Evolutionary conservation across 805 yeast species (phyloP), one percentile per base, ranked within the genome.

Genomic region (Pichia rugopelliculosa): DNA sequence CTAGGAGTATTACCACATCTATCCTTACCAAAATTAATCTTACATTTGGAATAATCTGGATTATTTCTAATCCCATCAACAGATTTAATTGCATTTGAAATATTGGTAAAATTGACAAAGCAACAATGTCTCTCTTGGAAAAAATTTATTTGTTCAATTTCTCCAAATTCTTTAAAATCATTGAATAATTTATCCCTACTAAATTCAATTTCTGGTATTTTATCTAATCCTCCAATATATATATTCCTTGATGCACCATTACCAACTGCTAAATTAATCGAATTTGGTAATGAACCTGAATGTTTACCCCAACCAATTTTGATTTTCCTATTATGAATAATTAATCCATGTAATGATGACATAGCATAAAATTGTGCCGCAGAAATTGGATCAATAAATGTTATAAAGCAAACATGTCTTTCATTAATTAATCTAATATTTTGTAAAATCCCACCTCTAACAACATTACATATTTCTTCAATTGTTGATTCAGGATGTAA

Each of bases 231-330:
- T 23, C 97, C 98, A 56, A 91, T 76, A 65, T 93, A 91, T 41
- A 91, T 87, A 60, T 93, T 91, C 66, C 99, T 79, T 20, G 93
- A 81, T 0, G 97, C 98, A 37, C 98, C 98, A 53, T 87, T 84
- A 21, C 93, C 82, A 23, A 90, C 96, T 0, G 97, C 97, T 48
- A 86, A 70, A 8, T 90, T 84, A 49, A 91, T 75, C 3, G 95
- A 89, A 56, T 87, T 85, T 11, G 95, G 82, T 53, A 91, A 73
- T 1, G 96, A 89, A 11, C 98, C 98, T 6, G 95, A 82, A 62
- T 91, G 96, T 66, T 88, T 90, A 41, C 98, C 99, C 98, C 99
- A 91, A 20, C 97, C 96, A 48, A 91, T 89, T 64, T 87, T 87
- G 55, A 91, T 84, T 59, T 90, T 77, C 59, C 95, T 76, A 62